Evolutionary conservation across 2,329 filamentous ascomycete genomes (phyloP).

Genomic region (Aureobasidium sp.): DNA sequence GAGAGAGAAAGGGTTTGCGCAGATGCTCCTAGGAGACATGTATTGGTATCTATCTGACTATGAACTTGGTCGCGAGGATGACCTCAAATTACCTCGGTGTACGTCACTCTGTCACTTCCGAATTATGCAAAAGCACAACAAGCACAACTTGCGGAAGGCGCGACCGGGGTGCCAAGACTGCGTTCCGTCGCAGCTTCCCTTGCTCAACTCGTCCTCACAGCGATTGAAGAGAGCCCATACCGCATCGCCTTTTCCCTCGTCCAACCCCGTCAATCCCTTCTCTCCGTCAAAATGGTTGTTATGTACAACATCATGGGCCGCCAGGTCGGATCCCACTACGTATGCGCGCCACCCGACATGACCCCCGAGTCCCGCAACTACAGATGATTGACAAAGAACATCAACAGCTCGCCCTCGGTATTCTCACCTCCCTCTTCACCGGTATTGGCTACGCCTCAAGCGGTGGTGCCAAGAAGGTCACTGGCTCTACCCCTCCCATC

Average conservation of each 20-base stretch:
- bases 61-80: background rate
- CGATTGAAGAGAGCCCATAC: background rate
- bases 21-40: constrained; percentile 14
- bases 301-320: constrained; percentile 47
- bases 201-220: background rate
- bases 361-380: background rate
- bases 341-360: constrained; percentile 30
- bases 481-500: constrained; percentile 49
- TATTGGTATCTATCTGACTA: background rate
- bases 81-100: background rate
- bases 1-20: constrained; percentile 6
- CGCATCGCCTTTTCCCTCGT: constrained; percentile 10
- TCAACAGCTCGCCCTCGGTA: constrained; percentile 54
- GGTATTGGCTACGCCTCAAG: constrained; percentile 40
- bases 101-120: background rate
- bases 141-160: background rate
- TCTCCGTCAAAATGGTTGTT: constrained; percentile 39
- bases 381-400: constrained; percentile 10
- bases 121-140: background rate
- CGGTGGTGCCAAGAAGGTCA: constrained; percentile 42
- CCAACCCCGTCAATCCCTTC: constrained; percentile 6
- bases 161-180: background rate
- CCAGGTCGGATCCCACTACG: constrained; percentile 49
- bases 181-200: background rate
- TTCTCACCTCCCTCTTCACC: constrained; percentile 44